Percentiles rank a stretch among this genome's conserved stretches.
Conservation (phyloP, 495 filamentous ascomycete genomes). For the Neurospora sp. region DNA sequence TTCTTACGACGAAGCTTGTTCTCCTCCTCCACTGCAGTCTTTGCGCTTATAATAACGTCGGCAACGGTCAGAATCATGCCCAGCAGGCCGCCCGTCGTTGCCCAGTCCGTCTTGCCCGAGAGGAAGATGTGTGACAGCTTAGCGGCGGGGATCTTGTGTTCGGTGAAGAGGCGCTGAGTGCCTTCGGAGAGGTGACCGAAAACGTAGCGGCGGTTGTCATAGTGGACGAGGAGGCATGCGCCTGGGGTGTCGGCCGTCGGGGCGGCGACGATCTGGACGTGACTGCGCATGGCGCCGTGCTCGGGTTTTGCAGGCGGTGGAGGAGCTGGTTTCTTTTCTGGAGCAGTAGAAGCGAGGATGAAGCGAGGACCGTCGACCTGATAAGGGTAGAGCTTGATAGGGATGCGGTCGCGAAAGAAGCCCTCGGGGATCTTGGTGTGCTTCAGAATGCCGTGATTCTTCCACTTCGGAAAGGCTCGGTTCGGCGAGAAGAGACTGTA, state of each 20-base stretch:
- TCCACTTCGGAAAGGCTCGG: background rate
- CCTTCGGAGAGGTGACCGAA: constrained; percentile 80
- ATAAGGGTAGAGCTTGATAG: constrained; percentile 1
- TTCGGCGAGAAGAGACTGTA: background rate
- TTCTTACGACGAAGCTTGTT: constrained; percentile 21
- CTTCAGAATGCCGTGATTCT: background rate
- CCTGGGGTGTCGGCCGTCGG: constrained; percentile 90
- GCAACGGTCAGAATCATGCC: constrained; percentile 76
- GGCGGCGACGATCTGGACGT: constrained; percentile 61
- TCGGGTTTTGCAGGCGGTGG: background rate
- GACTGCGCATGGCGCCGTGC: constrained; percentile 49
- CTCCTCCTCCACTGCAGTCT: constrained; percentile 10
- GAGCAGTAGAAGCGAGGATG: background rate
- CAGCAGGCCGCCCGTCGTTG: constrained; percentile 65
- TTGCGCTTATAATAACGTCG: constrained; percentile 39
- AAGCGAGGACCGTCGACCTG: background rate
- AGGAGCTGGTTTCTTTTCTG: background rate
- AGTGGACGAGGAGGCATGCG: constrained; percentile 62
- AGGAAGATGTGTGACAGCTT: constrained; percentile 69
- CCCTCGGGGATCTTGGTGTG: background rate
- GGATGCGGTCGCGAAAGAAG: background rate
- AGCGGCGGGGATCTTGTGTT: constrained; percentile 48
- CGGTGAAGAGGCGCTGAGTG: constrained; percentile 62
- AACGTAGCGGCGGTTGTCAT: constrained; percentile 73
- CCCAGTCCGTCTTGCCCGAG: constrained; percentile 66